Percentiles rank a stretch among this genome's conserved stretches.
Evolutionary conservation across 78 protist genomes (phyloP).

Genomic region (Pirum gemmata): DNA sequence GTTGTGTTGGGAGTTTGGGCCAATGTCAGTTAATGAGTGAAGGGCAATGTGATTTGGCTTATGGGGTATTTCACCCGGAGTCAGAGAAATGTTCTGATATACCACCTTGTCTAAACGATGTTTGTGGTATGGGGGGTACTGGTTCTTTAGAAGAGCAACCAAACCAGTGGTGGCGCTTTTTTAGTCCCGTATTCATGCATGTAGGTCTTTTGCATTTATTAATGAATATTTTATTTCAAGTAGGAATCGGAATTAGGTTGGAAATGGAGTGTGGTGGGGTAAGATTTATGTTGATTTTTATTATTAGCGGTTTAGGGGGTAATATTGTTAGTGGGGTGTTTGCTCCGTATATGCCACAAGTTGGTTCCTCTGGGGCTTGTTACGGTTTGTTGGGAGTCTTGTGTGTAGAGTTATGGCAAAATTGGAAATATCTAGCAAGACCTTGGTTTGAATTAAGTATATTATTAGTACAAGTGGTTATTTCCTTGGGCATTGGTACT

Average conservation of each 20-base stretch:
- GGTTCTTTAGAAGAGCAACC: conserved; percentile 24
- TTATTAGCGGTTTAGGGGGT: conserved; percentile 49
- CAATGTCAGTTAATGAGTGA: neutral
- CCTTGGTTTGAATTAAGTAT: conserved; percentile 15
- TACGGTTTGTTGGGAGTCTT: conserved; percentile 40
- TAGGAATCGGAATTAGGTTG: neutral
- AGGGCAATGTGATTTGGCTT: neutral
- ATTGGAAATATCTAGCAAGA: conserved; percentile 41
- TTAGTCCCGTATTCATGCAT: conserved; percentile 52
- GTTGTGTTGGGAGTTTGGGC: conserved; percentile 5
- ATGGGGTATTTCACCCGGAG: too few species aligned
- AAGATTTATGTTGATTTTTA: conserved; percentile 22
- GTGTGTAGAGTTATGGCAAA: conserved; percentile 42
- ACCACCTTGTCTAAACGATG: conserved; percentile 30
- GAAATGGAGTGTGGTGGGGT: conserved; percentile 42
- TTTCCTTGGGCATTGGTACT: conserved; percentile 22
- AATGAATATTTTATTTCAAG: neutral
- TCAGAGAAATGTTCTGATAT: conserved; percentile 33
- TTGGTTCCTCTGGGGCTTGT: conserved; percentile 29
- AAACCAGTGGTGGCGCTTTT: conserved; percentile 39
- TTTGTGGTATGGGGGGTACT: conserved; percentile 22
- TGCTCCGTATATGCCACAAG: conserved; percentile 27
- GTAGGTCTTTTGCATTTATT: conserved; percentile 34
- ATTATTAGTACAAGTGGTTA: neutral
- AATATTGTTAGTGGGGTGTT: conserved; percentile 29